Evolutionary conservation across 257 asterid species (phyloP), one percentile per base, ranked within the genome.

Genomic region (Pogostemon cablin): DNA sequence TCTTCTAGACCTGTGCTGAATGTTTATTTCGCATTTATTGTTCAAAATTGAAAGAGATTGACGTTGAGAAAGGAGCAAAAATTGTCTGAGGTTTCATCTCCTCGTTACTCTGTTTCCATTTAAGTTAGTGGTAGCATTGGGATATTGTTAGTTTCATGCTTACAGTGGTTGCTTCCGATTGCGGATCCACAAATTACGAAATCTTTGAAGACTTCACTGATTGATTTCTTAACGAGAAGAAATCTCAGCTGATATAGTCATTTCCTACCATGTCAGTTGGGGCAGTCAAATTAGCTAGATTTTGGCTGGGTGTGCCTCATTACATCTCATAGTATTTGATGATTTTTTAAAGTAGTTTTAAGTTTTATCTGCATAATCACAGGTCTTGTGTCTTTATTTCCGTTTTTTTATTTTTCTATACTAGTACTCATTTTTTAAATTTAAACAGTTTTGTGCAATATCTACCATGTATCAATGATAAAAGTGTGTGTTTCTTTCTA

Each of bases 41-140:
- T 50, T 50, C 32, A 50, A 50, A 50, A 20, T 50, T 50, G 56
- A 50, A 50, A 49, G 15, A 50, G 34, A 12, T 50, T 50, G 56
- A 50, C 56, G 15, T 50, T n/a, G 56, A 50, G 56, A 50, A 50
- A n/a, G 56, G 34, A 50, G 56, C 56, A 50, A 50, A 50, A 5
- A 3, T 11, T 48, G 54, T 48, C 5, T 48, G 54, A 11, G 54
- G 15, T 50, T 12, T 50, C 15, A 11, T 48, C 54, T n/a, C 56
- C 56, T 7, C 12, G 12, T 49, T n/a, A 5, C 20, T 20, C 50
- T 9, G 12, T 46, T 46, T 11, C 50, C 32, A 25, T 46, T 46
- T n/a, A 9, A 46, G 50, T 46, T 46, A 46, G 50, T 46, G 50
- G 50, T 7, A 9, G 12, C 50, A 9, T 46, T 9, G 50, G 50